phyloP scores from a whole-genome alignment of 2,329 filamentous ascomycete species.

The Epichloe bromicola region DNA sequence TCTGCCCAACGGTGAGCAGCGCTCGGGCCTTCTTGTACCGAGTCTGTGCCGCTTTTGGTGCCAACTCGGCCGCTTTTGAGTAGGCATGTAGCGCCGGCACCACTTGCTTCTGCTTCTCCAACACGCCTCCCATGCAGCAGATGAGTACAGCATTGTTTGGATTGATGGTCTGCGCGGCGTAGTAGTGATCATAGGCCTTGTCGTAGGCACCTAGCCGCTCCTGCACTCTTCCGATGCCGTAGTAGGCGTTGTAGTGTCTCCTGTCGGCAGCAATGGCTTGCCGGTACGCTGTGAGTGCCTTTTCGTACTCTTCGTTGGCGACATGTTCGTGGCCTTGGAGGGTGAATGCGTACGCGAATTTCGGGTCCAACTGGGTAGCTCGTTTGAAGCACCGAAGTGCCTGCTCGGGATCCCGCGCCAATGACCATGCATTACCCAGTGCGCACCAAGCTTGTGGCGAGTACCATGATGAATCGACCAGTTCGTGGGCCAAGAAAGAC shows the following conservation, averaged over 20 bases:
- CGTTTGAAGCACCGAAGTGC: constrained; percentile 89
- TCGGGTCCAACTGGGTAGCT: constrained; percentile 78
- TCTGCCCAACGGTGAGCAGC: constrained; percentile 60
- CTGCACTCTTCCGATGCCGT: constrained; percentile 72
- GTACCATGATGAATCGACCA: constrained; percentile 75
- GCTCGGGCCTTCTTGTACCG: constrained; percentile 88
- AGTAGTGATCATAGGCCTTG: constrained; percentile 83
- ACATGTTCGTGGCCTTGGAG: constrained; percentile 93
- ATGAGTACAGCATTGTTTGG: constrained; percentile 86
- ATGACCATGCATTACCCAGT: constrained; percentile 85
- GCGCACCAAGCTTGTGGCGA: constrained; percentile 95
- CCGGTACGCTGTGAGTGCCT: constrained; percentile 77
- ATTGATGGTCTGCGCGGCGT: constrained; percentile 78
- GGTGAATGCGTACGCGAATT: constrained; percentile 91
- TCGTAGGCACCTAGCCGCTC: constrained; percentile 85
- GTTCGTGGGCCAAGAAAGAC: constrained; percentile 80
- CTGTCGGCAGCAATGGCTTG: constrained; percentile 74
- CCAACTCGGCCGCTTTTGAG: constrained; percentile 66
- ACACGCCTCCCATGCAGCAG: constrained; percentile 79
- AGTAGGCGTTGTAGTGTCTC: constrained; percentile 97
- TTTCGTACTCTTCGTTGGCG: constrained; percentile 93
- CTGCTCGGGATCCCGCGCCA: constrained; percentile 86
- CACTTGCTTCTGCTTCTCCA: constrained; percentile 79
- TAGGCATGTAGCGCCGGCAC: constrained; percentile 71
- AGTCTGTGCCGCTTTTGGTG: constrained; percentile 68